phyloP scores from a whole-genome alignment of 108 stramenopile genomes.

The Tribonema minus region DNA sequence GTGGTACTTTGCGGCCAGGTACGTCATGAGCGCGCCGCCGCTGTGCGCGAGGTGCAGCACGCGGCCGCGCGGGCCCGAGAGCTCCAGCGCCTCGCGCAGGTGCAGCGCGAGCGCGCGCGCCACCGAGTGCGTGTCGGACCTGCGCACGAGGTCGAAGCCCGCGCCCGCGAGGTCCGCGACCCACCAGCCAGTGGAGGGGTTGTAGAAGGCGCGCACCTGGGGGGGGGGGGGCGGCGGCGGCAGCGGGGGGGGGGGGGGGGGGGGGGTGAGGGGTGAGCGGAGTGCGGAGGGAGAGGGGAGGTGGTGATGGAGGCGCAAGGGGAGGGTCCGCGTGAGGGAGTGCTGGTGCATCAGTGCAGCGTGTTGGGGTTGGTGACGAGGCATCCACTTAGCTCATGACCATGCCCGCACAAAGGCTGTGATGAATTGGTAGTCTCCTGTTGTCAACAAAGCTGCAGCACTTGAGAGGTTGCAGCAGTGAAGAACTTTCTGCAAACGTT shows the following conservation, averaged over 20 bases:
- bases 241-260: too few relatives aligned
- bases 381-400: too few relatives aligned
- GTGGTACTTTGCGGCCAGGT: slow-evolving; percentile 56
- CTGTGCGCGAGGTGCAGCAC: slow-evolving; percentile 55
- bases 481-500: neutral
- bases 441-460: too few relatives aligned
- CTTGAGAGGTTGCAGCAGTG: neutral
- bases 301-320: too few relatives aligned
- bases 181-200: slow-evolving; percentile 57
- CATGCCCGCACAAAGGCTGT: neutral
- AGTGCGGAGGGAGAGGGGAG: too few relatives aligned
- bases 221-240: neutral
- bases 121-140: slow-evolving; percentile 39
- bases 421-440: neutral
- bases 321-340: too few relatives aligned
- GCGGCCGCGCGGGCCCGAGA: slow-evolving; percentile 41
- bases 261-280: too few relatives aligned
- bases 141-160: slow-evolving; percentile 38
- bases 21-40: slow-evolving; percentile 53
- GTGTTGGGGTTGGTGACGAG: too few relatives aligned
- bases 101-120: slow-evolving; percentile 48
- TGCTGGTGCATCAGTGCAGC: too few relatives aligned
- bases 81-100: slow-evolving; percentile 32
- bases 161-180: slow-evolving; percentile 46
- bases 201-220: slow-evolving; percentile 53